These are phyloP conservation scores for Colletotrichum echinochloae DNA, from an alignment of 2,329 filamentous ascomycete genomes.

Conservation along the genomic window DNA sequence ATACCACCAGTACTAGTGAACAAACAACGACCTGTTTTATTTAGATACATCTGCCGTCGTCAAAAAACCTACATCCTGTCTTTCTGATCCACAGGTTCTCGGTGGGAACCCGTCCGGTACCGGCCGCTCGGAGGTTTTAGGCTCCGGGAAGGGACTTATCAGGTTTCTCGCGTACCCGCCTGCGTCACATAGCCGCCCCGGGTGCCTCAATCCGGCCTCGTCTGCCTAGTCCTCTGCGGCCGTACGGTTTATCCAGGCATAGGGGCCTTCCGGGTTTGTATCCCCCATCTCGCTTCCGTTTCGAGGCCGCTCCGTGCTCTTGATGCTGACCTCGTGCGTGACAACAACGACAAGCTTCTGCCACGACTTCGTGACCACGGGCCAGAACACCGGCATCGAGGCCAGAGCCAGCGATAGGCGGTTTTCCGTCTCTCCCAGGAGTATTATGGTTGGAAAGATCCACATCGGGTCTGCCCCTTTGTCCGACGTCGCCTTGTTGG, in stretches of 20 bases:
- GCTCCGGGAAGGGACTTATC: conserved; percentile 22
- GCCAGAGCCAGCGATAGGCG: conserved; percentile 13
- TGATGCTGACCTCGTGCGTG: conserved; percentile 21
- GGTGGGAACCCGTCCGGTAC: neutral
- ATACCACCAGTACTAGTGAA: too few relatives aligned
- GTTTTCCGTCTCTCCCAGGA: conserved; percentile 22
- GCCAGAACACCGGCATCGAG: conserved; percentile 31
- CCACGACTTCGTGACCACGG: conserved; percentile 6
- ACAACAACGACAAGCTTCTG: conserved; percentile 12
- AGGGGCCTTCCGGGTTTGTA: neutral
- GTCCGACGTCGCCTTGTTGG: conserved; percentile 16
- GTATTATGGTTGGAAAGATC: conserved; percentile 18
- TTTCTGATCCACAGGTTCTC: too few relatives aligned
- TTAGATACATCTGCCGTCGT: neutral
- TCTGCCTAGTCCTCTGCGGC: conserved; percentile 10
- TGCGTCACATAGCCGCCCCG: neutral
- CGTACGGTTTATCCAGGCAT: too few relatives aligned
- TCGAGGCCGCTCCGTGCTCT: conserved; percentile 1
- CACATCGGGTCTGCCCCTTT: conserved; percentile 7
- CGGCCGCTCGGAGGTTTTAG: neutral
- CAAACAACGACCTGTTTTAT: neutral
- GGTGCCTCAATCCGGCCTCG: conserved; percentile 14
- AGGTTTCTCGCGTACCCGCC: conserved; percentile 10
- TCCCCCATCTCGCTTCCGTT: neutral
- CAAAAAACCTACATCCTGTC: neutral